A percentile compares a stretch with the other conserved stretches of the same genome.
Conservation (phyloP, 1,284 basidiomycete genomes). For the Rhodotorula sp. region DNA sequence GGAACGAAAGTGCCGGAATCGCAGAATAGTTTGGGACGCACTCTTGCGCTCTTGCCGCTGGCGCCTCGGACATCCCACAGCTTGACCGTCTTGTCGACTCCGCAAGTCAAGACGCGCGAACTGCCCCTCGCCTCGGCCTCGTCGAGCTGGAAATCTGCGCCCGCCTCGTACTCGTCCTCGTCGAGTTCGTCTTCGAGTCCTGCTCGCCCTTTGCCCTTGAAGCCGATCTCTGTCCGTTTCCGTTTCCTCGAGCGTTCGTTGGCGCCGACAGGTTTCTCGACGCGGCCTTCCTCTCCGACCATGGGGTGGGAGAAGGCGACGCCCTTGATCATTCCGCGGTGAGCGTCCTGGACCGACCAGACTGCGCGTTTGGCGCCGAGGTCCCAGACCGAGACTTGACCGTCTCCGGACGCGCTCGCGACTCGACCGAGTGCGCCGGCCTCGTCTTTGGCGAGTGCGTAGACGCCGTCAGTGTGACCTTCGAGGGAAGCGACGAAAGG, state of each 20-base stretch:
- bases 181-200: slow-evolving; percentile 31
- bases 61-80: slow-evolving; percentile 67
- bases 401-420: slow-evolving; percentile 95
- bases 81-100: slow-evolving; percentile 86
- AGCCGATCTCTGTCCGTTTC: slow-evolving; percentile 33
- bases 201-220: slow-evolving; percentile 38
- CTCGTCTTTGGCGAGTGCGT: slow-evolving; percentile 75
- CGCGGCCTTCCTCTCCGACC: slow-evolving; percentile 34
- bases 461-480: slow-evolving; percentile 94
- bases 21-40: not conserved
- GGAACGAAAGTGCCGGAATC: not conserved
- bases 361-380: slow-evolving; percentile 67
- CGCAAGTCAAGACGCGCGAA: slow-evolving; percentile 78
- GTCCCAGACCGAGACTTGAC: slow-evolving; percentile 90
- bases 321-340: slow-evolving; percentile 89
- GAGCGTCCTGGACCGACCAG: slow-evolving; percentile 72
- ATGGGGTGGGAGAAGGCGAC: slow-evolving; percentile 61
- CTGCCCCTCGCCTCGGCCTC: slow-evolving; percentile 50
- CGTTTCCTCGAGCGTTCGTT: slow-evolving; percentile 36
- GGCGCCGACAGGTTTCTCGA: slow-evolving; percentile 42
- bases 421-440: slow-evolving; percentile 66
- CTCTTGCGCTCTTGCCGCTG: slow-evolving; percentile 44
- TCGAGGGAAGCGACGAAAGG: slow-evolving; percentile 89
- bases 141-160: slow-evolving; percentile 8
- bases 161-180: slow-evolving; percentile 35